These are phyloP conservation scores for Thelonectria olida DNA, from an alignment of 2,329 filamentous ascomycete species.

Conservation along the genomic window DNA sequence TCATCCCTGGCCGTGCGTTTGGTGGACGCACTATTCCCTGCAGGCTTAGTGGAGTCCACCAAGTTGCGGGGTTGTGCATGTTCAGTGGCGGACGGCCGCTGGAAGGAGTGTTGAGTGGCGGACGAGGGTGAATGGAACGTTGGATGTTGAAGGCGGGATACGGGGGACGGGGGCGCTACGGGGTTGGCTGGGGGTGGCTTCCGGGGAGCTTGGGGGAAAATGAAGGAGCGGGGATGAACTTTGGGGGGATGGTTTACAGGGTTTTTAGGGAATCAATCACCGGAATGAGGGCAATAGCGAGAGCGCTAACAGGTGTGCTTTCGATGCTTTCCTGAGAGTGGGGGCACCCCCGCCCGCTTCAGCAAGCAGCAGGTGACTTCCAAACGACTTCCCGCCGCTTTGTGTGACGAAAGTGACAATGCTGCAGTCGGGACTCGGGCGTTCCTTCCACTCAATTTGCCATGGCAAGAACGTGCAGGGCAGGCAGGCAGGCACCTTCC, in stretches of 20 bases:
- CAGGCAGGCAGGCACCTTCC: neutral
- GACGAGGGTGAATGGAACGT: neutral
- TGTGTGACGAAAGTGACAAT: no score
- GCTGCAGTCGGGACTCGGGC: no score
- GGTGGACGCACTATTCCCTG: constrained; percentile 29
- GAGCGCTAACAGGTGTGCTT: constrained; percentile 9
- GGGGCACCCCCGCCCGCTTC: neutral
- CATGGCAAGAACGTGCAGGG: neutral
- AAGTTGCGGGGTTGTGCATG: constrained; percentile 40
- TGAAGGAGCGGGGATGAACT: neutral
- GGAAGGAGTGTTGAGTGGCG: no score
- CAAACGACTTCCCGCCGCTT: no score
- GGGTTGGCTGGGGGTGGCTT: constrained; percentile 16
- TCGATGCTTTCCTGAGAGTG: neutral
- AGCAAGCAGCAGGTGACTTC: constrained; percentile 6
- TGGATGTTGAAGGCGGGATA: constrained; percentile 5
- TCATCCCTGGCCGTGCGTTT: constrained; percentile 31
- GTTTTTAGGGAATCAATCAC: constrained; percentile 5
- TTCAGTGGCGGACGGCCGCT: constrained; percentile 16
- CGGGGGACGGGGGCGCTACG: constrained; percentile 5
- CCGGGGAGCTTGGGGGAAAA: constrained; percentile 17
- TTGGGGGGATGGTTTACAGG: constrained; percentile 12
- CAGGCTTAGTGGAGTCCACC: constrained; percentile 27
- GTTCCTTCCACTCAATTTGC: no score
- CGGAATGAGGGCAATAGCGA: neutral